Evolutionary conservation across 2,329 filamentous ascomycete genomes (phyloP), one percentile per base, ranked within the genome.

Genomic region (Penicillium decumbens): DNA sequence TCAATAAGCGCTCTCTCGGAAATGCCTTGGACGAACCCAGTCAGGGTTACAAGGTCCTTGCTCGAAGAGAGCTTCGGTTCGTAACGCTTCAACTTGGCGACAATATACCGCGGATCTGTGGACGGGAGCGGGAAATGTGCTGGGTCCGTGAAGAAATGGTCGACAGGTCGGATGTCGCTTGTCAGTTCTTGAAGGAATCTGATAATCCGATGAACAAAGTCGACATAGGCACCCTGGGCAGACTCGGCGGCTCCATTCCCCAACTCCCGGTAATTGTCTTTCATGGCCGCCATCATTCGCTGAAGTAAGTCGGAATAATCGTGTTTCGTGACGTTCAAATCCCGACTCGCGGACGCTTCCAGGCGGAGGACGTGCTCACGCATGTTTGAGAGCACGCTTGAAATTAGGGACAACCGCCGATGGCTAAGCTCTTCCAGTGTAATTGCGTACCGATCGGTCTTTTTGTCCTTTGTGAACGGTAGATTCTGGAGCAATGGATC

Each of bases 121-220:
- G 74, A 73, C 5, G 82, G 82, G 4, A 84, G 68, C 2, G 82
- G 82, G 60, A 85, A 85, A 0, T 75, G 73, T 1, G 73, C 68
- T 1, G 81, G 80, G 55, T 84, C 77, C 1, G 77, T 82, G 64
- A 84, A 84, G 70, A 83, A 84, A 1, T 69, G 64, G 47, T 83
- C 75, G 13, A 84, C 72, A 0, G 75, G 71, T 53, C 74, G 77
- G 28, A 84, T 81, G 15, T 66, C 78, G 28, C 74, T 71, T 1
- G 78, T 78, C 55, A 84, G 77, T 57, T 85, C 80, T 58, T 85
- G 82, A 41, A 85, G 65, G 52, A 79, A 78, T 18, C 77, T 75
- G 2, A 85, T 75, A 2, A 84, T 71, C 13, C 72, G 68, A 50
- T 85, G 82, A 4, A 84, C 80, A 59, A 85, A 84, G 8, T 77